phyloP scores from a whole-genome alignment of 345 rosid species.

The Toxicodendron radicans region DNA sequence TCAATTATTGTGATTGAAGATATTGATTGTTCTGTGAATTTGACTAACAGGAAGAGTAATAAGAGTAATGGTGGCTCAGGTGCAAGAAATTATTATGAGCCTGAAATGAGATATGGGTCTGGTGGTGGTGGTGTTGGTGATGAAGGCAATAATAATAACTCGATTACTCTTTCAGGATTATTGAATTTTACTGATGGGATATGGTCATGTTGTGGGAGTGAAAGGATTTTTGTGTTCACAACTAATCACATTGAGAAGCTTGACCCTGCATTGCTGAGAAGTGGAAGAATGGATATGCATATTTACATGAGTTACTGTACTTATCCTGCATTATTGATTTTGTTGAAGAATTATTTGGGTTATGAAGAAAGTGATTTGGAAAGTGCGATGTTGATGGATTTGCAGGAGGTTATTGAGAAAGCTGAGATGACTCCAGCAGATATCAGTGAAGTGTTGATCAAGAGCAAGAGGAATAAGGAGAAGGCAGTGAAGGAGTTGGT shows the following conservation, averaged over 20 bases:
- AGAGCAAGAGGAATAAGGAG: constrained; percentile 57
- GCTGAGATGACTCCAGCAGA: constrained; percentile 97
- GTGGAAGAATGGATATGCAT: constrained; percentile 99
- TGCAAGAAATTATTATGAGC: constrained; percentile 39
- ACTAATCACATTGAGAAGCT: constrained; percentile 92
- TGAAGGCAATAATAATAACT: constrained; percentile 40
- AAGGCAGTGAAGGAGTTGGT: constrained; percentile 61
- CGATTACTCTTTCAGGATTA: constrained; percentile 84
- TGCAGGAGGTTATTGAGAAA: constrained; percentile 48
- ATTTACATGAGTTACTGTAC: constrained; percentile 80
- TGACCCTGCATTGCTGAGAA: constrained; percentile 84
- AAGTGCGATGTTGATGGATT: constrained; percentile 34
- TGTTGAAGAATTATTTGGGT: constrained; percentile 68
- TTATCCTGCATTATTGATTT: constrained; percentile 63
- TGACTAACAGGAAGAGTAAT: constrained; percentile 63
- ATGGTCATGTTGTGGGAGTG: constrained; percentile 98
- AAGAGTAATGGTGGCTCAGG: constrained; percentile 27
- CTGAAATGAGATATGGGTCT: constrained; percentile 44
- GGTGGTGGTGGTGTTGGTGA: constrained; percentile 30
- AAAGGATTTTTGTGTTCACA: constrained; percentile 91
- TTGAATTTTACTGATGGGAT: constrained; percentile 93
- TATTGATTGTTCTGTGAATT: constrained; percentile 80
- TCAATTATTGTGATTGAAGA: constrained; percentile 93
- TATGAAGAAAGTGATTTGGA: constrained; percentile 37
- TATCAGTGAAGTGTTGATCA: constrained; percentile 77